phyloP scores from a whole-genome alignment of 2,329 filamentous ascomycete genomes.

The Alternaria conjuncta region DNA sequence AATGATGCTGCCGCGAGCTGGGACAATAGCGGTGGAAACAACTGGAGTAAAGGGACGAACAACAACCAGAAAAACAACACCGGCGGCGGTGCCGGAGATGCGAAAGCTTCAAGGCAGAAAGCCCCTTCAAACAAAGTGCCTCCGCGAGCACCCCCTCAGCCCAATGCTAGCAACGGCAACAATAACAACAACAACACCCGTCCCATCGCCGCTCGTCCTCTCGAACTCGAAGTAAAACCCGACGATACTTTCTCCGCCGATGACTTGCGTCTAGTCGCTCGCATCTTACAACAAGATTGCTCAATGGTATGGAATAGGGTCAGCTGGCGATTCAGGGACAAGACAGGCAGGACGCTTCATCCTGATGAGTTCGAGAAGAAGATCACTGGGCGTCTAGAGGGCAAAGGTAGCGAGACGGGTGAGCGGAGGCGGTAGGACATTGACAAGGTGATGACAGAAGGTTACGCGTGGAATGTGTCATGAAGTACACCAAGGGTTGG shows the following conservation, averaged over 20 bases:
- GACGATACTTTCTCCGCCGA: slow-evolving; percentile 36
- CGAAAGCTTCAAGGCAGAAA: neutral
- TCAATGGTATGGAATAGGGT: slow-evolving; percentile 56
- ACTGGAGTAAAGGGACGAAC: neutral
- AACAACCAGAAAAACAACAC: slow-evolving; percentile 1
- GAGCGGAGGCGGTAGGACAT: neutral
- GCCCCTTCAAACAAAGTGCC: slow-evolving; percentile 2
- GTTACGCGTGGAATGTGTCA: neutral
- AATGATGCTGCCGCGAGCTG: neutral
- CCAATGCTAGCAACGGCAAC: neutral
- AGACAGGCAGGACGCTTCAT: slow-evolving; percentile 55
- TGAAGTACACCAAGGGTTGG: neutral
- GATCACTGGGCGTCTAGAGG: slow-evolving; percentile 37
- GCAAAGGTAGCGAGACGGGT: slow-evolving; percentile 2
- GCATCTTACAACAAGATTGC: slow-evolving; percentile 53
- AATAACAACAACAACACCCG: neutral
- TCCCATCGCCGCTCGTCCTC: neutral
- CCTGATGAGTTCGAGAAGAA: slow-evolving; percentile 54
- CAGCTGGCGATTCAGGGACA: slow-evolving; percentile 56
- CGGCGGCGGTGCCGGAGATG: neutral
- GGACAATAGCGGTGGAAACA: neutral
- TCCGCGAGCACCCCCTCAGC: neutral
- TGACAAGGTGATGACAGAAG: neutral
- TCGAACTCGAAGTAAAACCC: slow-evolving; percentile 30
- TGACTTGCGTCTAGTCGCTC: slow-evolving; percentile 52